Evolutionary conservation across 106 monocot species (phyloP).

Genomic region (Dioscorea dumetorum): DNA sequence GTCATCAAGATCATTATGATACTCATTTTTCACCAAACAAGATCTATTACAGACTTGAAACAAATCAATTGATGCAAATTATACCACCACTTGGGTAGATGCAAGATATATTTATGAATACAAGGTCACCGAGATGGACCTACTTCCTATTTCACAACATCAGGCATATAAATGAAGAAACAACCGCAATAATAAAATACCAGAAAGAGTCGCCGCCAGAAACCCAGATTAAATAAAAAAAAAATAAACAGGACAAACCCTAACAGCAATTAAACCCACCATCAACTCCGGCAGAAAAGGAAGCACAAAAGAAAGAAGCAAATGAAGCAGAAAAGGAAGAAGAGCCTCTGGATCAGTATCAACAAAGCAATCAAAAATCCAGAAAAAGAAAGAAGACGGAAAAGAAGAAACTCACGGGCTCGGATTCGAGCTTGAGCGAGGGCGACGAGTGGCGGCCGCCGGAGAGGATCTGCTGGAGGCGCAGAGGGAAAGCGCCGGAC

Average conservation of each 20-base stretch:
- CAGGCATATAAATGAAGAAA: no score
- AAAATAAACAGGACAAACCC: not conserved
- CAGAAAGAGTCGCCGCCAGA: no score
- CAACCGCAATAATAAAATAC: no score
- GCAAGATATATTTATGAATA: no score
- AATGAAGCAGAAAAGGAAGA: not conserved
- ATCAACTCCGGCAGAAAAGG: not conserved
- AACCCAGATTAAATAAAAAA: no score
- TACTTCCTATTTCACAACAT: no score
- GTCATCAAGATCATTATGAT: no score
- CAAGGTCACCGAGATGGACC: no score
- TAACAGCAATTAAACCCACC: not conserved
- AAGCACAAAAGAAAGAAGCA: not conserved
- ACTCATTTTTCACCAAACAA: no score
- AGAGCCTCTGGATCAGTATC: not conserved
- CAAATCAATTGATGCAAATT: no score
- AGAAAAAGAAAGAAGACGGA: not conserved
- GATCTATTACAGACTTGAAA: no score
- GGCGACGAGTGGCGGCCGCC: conserved; percentile 52
- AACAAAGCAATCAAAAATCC: not conserved
- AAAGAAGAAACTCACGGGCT: conserved; percentile 45
- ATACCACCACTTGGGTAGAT: no score
- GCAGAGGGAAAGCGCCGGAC: conserved; percentile 48
- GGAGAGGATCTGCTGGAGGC: conserved; percentile 82
- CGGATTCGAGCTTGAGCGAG: conserved; percentile 72